Evolutionary conservation across 2,329 filamentous ascomycete genomes (phyloP).

Genomic region (Cladophialophora chaetospira): DNA sequence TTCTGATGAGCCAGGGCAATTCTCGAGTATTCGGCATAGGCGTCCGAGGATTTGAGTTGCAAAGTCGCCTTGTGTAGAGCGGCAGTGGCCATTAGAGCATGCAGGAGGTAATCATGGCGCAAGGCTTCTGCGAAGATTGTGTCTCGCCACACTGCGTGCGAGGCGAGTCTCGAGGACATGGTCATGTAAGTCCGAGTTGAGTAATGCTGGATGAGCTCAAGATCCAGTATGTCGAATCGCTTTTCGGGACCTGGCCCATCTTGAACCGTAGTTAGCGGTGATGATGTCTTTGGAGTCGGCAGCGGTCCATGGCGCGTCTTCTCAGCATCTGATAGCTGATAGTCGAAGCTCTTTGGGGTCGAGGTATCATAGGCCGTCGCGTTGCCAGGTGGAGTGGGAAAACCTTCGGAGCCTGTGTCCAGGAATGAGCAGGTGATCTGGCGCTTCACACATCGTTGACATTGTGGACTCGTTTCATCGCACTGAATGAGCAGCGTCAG

Average conservation of each 20-base stretch:
- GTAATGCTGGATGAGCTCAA: slow-evolving; percentile 50
- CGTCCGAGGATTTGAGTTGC: slow-evolving; percentile 29
- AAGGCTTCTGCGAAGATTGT: slow-evolving; percentile 45
- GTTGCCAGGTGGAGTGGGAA: slow-evolving; percentile 21
- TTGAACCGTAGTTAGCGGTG: slow-evolving; percentile 3
- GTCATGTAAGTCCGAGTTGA: slow-evolving; percentile 43
- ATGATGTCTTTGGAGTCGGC: slow-evolving; percentile 2
- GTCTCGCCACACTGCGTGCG: slow-evolving; percentile 43
- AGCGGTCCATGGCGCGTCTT: slow-evolving; percentile 9
- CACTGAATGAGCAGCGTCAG: slow-evolving; percentile 24
- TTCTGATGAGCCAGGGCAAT: slow-evolving; percentile 33
- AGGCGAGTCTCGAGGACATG: slow-evolving; percentile 30
- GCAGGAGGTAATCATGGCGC: slow-evolving; percentile 45
- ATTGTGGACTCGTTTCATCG: slow-evolving; percentile 33
- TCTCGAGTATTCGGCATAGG: slow-evolving; percentile 32
- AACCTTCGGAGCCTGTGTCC: slow-evolving; percentile 24
- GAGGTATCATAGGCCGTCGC: slow-evolving; percentile 18
- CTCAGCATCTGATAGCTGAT: slow-evolving; percentile 22
- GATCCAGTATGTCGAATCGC: slow-evolving; percentile 38
- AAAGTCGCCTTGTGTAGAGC: slow-evolving; percentile 44
- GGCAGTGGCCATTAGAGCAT: slow-evolving; percentile 44
- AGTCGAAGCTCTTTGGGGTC: slow-evolving; percentile 26
- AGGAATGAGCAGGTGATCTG: slow-evolving; percentile 33
- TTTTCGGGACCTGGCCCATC: slow-evolving; percentile 7
- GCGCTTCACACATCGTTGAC: slow-evolving; percentile 33